phyloP scores from a whole-genome alignment of 495 filamentous ascomycete species.

The Eremomyces bilateralis region DNA sequence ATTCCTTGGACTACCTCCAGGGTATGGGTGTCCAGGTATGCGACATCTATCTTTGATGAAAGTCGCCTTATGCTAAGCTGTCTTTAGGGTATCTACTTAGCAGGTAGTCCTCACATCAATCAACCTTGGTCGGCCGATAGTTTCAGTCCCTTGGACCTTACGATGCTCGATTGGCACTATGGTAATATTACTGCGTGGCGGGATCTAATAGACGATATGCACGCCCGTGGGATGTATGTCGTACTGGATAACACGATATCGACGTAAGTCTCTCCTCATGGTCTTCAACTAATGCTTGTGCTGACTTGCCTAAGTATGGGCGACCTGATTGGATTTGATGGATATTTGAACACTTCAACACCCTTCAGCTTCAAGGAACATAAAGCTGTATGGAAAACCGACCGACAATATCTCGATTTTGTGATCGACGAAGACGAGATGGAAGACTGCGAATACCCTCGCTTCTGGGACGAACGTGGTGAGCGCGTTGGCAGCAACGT shows the following conservation, averaged over 20 bases:
- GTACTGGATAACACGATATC: constrained; percentile 47
- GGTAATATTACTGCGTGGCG: constrained; percentile 44
- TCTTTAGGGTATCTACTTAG: constrained; percentile 40
- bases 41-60: constrained; percentile 1
- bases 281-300: neutral
- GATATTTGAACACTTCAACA: constrained; percentile 41
- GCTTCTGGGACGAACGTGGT: constrained; percentile 46
- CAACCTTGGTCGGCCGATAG: constrained; percentile 47
- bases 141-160: constrained; percentile 44
- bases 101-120: constrained; percentile 48
- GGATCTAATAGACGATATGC: constrained; percentile 39
- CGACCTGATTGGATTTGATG: constrained; percentile 46
- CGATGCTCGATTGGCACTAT: constrained; percentile 47
- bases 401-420: constrained; percentile 42
- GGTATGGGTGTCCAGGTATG: constrained; percentile 52
- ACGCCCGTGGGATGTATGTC: constrained; percentile 43
- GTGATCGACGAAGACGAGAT: constrained; percentile 35
- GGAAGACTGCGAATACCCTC: constrained; percentile 36
- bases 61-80: constrained; percentile 3
- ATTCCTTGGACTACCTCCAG: constrained; percentile 51
- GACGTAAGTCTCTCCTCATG: neutral
- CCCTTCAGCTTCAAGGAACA: constrained; percentile 37
- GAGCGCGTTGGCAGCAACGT: constrained; percentile 26
- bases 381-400: constrained; percentile 33
- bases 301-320: constrained; percentile 25